Conservation (phyloP, 2,329 filamentous ascomycete species). For the Claviceps monticola region DNA sequence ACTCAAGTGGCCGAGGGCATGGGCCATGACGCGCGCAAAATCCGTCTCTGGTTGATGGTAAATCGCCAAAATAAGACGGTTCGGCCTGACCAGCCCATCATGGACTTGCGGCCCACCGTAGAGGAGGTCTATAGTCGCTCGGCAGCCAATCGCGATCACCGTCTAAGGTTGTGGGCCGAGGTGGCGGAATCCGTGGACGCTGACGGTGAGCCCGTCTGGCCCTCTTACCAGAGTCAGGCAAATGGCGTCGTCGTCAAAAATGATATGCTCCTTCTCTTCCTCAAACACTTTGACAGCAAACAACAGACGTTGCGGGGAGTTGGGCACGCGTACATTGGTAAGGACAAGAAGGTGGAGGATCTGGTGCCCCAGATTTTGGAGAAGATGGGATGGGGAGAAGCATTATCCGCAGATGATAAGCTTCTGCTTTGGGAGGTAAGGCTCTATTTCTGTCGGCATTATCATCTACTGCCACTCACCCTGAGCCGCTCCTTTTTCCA, state of each 20-base stretch:
- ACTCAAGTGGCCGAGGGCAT: constrained; percentile 57
- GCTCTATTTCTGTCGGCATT: neutral
- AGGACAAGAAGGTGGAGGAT: constrained; percentile 78
- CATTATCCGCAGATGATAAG: constrained; percentile 48
- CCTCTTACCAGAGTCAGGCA: constrained; percentile 43
- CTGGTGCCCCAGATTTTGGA: constrained; percentile 63
- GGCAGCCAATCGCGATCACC: constrained; percentile 49
- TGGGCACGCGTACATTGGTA: constrained; percentile 75
- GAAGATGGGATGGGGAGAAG: constrained; percentile 76
- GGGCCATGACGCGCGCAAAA: constrained; percentile 48
- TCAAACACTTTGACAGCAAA: constrained; percentile 82
- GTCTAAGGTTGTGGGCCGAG: constrained; percentile 80
- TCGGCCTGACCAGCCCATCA: constrained; percentile 75
- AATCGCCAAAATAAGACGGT: constrained; percentile 97
- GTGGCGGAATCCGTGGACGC: constrained; percentile 50
- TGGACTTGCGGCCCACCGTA: constrained; percentile 61
- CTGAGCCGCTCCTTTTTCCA: neutral
- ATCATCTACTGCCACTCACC: neutral
- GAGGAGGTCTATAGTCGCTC: constrained; percentile 50
- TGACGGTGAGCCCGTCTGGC: constrained; percentile 61
- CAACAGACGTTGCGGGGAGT: constrained; percentile 62
- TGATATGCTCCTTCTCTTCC: constrained; percentile 65
- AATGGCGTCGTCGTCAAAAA: constrained; percentile 44
- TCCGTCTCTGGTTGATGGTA: constrained; percentile 94
- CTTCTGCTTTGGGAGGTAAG: constrained; percentile 61